Conservation (phyloP, 108 stramenopile species). For the Chaetoceros tenuissimus region DNA sequence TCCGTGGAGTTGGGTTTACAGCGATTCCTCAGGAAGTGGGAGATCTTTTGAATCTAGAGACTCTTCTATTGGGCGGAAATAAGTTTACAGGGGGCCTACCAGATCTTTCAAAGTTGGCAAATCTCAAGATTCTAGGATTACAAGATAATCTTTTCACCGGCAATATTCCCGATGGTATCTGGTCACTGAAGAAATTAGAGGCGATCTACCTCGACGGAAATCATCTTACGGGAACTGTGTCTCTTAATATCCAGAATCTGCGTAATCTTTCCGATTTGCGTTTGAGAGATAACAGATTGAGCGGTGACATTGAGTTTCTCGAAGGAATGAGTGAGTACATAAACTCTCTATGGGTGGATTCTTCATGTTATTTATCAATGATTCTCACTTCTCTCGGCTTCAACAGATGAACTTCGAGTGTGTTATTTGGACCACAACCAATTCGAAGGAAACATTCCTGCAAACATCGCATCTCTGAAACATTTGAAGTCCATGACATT, state of each 20-base stretch:
- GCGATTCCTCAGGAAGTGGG: conserved; percentile 20
- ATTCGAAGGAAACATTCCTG: conserved; percentile 32
- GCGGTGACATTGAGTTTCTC: conserved; percentile 1
- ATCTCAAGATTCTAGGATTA: conserved; percentile 24
- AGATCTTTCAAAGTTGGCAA: conserved; percentile 13
- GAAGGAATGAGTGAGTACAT: too few species aligned
- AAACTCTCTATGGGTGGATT: too few species aligned
- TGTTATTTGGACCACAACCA: conserved; percentile 17
- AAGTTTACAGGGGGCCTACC: conserved; percentile 2
- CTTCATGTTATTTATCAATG: too few species aligned
- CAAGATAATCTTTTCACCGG: conserved; percentile 29
- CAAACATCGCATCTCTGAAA: conserved; percentile 27
- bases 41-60: conserved; percentile 14
- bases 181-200: conserved; percentile 19
- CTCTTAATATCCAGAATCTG: conserved; percentile 38
- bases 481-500: conserved; percentile 25
- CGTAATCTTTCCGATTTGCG: conserved; percentile 16
- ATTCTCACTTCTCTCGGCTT: too few species aligned
- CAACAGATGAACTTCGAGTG: not conserved
- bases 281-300: conserved; percentile 14
- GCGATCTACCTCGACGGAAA: conserved; percentile 30
- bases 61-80: conserved; percentile 6
- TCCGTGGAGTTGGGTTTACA: not conserved
- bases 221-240: conserved; percentile 44
- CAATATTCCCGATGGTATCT: conserved; percentile 11